Evolutionary conservation across 2,329 filamentous ascomycete species (phyloP), one percentile per base, ranked within the genome.

Genomic region (Aureobasidium mangrovei): DNA sequence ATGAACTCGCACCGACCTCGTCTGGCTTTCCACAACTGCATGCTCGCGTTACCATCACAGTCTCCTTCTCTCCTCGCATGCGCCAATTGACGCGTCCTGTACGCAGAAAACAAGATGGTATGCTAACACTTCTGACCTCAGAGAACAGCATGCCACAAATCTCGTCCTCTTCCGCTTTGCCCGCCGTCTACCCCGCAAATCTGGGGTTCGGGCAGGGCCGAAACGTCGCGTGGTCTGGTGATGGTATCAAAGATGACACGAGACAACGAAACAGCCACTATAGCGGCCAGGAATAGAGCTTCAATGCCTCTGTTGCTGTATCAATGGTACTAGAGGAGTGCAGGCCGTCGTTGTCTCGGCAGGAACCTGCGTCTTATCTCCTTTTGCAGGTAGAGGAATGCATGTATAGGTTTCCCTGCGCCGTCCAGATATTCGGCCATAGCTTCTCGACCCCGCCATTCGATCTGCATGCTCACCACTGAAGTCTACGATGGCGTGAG

Each of bases 381-480:
- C 38, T 27, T 18, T 18, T 28, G 12, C 4, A 28, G 28, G 18
- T 35, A 12, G 33, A 53, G 39, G 49, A 38, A 36, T 44, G 49
- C n/a, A 43, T 53, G 32, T 53, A 38, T 33, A 44, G 26, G 26
- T 35, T 5, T 38, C 32, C 26, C 8, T 36, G 49, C 33, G 29
- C 33, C 47, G 31, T 52, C 7, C 26, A 33, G 28, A 35, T 53
- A 53, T 44, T 44, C 49, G 49, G 49, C 49, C 49, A 53, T 43
- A 53, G 49, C 49, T 53, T 32, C 12, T 36, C 32, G 26, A 39
- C 24, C 49, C 49, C 49, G 38, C 38, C 49, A 53, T 26, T 28
- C 26, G 49, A 53, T 53, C 49, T 53, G 40, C 48, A 43, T 43
- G 39, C 48, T 43, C 48, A 53, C 48, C 48, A 53, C 39, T 24